Conservation (phyloP, 2,329 filamentous ascomycete species). For the Chrysoporthe puriensis region DNA sequence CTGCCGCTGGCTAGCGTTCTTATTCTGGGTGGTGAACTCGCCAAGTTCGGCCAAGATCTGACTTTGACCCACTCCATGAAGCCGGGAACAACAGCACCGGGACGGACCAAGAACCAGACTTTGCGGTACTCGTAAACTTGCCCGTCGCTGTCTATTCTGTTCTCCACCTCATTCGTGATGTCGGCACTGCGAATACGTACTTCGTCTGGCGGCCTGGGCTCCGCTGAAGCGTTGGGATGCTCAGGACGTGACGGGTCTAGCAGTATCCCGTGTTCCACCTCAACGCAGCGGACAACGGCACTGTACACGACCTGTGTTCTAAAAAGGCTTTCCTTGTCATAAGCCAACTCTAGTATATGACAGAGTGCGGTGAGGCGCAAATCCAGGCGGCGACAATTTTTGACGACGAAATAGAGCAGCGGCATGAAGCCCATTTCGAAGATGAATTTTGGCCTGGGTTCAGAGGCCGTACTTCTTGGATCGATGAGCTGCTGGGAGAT, state of each 20-base stretch:
- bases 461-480: conserved; percentile 26
- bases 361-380: conserved; percentile 44
- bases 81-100: conserved; percentile 15
- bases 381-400: conserved; percentile 47
- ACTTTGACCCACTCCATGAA: conserved; percentile 21
- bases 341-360: conserved; percentile 38
- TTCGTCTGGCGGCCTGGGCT: conserved; percentile 13
- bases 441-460: conserved; percentile 38
- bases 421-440: conserved; percentile 49
- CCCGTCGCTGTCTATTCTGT: conserved; percentile 9
- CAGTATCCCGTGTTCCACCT: conserved; percentile 41
- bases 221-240: background rate
- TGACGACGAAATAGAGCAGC: conserved; percentile 46
- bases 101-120: conserved; percentile 13
- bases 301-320: conserved; percentile 38
- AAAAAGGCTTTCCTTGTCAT: conserved; percentile 46
- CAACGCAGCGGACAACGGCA: conserved; percentile 39
- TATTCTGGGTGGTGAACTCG: background rate
- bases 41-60: background rate
- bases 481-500: conserved; percentile 32
- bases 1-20: background rate
- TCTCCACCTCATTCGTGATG: conserved; percentile 15
- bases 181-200: conserved; percentile 16
- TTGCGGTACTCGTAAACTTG: conserved; percentile 13
- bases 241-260: conserved; percentile 26